Conservation (phyloP, 192 early-diverging fungal species). For the Mortierella hygrophila region DNA sequence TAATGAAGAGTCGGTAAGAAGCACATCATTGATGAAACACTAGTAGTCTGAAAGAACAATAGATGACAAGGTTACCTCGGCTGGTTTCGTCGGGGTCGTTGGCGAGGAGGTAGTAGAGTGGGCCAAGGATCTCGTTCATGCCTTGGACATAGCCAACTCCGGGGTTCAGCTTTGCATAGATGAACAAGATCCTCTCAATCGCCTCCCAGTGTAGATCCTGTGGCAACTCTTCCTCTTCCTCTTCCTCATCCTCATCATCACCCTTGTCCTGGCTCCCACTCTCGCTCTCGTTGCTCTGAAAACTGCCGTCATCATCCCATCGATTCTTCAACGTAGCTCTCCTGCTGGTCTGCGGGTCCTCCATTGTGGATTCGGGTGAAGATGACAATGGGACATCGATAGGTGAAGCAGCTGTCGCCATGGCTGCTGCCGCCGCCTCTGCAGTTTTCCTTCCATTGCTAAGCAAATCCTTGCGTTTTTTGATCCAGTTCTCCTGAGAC, state of each 20-base stretch:
- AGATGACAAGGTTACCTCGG: slow-evolving; percentile 27
- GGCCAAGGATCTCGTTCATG: slow-evolving; percentile 88
- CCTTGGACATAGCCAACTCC: slow-evolving; percentile 91
- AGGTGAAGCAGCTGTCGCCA: neutral
- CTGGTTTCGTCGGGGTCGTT: slow-evolving; percentile 62
- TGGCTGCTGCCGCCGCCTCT: slow-evolving; percentile 7
- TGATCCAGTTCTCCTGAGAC: slow-evolving; percentile 32
- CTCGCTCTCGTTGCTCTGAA: neutral
- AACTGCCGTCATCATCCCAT: neutral
- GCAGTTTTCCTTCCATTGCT: neutral
- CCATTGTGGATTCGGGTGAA: neutral
- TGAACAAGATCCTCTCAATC: slow-evolving; percentile 82
- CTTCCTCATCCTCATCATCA: neutral
- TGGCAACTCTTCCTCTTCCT: slow-evolving; percentile 37
- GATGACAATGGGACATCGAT: slow-evolving; percentile 16
- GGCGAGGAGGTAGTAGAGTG: slow-evolving; percentile 84
- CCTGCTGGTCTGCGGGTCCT: neutral
- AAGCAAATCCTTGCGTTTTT: slow-evolving; percentile 11
- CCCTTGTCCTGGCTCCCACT: slow-evolving; percentile 5
- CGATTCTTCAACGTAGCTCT: neutral
- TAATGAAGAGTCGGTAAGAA: neutral
- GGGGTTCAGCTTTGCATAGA: slow-evolving; percentile 84
- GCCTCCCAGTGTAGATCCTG: slow-evolving; percentile 84
- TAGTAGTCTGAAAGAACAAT: neutral
- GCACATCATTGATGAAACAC: no score